Evolutionary conservation across 78 protist species (phyloP).

Genomic region (Chrysochromulina tobinii): DNA sequence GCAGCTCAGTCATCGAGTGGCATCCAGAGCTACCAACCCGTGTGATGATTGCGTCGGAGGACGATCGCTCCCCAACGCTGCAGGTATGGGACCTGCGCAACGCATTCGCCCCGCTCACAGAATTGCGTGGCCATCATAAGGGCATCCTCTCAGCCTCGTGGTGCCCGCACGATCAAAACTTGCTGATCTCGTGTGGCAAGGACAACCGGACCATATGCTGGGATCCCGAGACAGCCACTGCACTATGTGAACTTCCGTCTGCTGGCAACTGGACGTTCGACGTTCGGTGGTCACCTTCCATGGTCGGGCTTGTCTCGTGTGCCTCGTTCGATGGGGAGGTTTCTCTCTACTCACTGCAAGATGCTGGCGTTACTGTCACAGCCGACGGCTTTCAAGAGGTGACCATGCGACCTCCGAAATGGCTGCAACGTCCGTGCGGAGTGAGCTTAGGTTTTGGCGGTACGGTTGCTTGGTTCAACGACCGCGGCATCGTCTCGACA

Average conservation of each 20-base stretch:
- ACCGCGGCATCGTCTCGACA: not conserved
- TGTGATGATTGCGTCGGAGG: constrained; percentile 82
- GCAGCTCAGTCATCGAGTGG: constrained; percentile 80
- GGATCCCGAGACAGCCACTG: constrained; percentile 75
- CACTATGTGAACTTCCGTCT: constrained; percentile 69
- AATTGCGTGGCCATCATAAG: constrained; percentile 72
- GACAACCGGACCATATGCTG: constrained; percentile 90
- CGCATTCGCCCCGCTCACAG: constrained; percentile 68
- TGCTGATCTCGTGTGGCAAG: constrained; percentile 79
- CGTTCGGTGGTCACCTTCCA: constrained; percentile 86
- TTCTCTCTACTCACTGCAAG: constrained; percentile 41
- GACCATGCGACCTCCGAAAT: constrained; percentile 40
- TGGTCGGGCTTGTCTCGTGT: constrained; percentile 70
- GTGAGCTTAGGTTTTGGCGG: constrained; percentile 91
- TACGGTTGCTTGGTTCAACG: constrained; percentile 59
- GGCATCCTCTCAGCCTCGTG: constrained; percentile 88
- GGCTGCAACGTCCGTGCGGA: constrained; percentile 77
- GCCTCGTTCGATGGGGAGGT: constrained; percentile 78
- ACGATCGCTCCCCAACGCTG: constrained; percentile 80
- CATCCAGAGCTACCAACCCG: constrained; percentile 85
- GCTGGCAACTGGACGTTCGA: constrained; percentile 80
- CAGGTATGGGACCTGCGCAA: constrained; percentile 92
- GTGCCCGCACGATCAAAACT: constrained; percentile 77
- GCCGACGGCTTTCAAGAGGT: constrained; percentile 73
- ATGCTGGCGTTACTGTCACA: constrained; percentile 41